phyloP scores from a whole-genome alignment of 1,139 yeast species.

The Geotrichum europaeum region DNA sequence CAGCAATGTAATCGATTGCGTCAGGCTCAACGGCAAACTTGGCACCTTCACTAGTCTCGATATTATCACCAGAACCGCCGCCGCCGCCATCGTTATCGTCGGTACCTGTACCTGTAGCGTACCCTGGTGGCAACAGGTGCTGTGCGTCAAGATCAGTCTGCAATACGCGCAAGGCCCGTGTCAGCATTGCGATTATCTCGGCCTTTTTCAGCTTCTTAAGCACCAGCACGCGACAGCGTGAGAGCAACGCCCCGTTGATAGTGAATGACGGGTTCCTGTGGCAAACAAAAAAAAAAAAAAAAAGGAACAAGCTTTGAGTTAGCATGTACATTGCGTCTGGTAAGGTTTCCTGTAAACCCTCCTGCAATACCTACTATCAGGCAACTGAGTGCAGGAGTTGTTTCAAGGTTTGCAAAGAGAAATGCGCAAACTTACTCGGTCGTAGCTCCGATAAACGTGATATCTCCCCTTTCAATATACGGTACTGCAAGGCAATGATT shows the following conservation, averaged over 20 bases:
- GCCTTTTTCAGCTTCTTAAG: slow-evolving; percentile 55
- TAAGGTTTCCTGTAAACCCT: too few species aligned
- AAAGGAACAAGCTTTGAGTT: background rate
- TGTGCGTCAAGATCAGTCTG: slow-evolving; percentile 36
- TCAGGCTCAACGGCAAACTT: slow-evolving; percentile 50
- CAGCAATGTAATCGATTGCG: slow-evolving; percentile 63
- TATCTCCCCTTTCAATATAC: slow-evolving; percentile 39
- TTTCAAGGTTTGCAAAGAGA: background rate
- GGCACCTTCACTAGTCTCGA: slow-evolving; percentile 9
- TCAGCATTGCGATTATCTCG: slow-evolving; percentile 55
- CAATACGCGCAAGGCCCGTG: slow-evolving; percentile 54
- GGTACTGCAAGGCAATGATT: slow-evolving; percentile 25
- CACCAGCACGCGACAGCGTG: slow-evolving; percentile 83
- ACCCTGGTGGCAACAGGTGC: slow-evolving; percentile 17
- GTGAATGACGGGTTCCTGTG: slow-evolving; percentile 77
- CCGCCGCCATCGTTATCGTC: background rate
- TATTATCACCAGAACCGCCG: background rate
- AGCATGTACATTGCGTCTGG: background rate
- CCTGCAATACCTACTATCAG: background rate
- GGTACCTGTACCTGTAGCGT: background rate
- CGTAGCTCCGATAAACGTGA: slow-evolving; percentile 74
- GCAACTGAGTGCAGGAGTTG: too few species aligned
- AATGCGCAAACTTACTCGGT: slow-evolving; percentile 50
- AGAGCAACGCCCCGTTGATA: slow-evolving; percentile 76
- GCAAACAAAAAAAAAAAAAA: background rate